phyloP scores from a whole-genome alignment of 163 green algal genomes.

The Chloromonas sp. region DNA sequence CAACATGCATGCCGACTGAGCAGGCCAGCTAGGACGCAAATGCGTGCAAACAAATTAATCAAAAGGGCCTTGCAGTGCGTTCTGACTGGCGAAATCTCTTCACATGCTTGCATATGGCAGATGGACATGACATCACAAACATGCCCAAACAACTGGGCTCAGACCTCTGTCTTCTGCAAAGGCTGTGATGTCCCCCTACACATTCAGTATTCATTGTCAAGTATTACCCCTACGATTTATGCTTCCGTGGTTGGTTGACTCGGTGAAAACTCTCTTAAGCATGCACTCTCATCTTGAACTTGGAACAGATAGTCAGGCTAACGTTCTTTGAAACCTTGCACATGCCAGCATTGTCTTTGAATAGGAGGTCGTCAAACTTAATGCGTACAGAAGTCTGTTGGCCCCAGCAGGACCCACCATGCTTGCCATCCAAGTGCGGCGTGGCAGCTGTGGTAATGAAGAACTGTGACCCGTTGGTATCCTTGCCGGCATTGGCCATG shows the following conservation, averaged over 20 bases:
- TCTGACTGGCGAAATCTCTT: background rate
- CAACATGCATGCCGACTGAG: background rate
- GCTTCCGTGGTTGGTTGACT: background rate
- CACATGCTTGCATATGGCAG: background rate
- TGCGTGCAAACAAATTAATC: background rate
- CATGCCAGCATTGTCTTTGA: no score
- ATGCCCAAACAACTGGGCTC: background rate
- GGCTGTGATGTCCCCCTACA: background rate
- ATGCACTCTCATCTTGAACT: background rate
- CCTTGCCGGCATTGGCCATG: slow-evolving; percentile 47
- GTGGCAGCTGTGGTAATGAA: slow-evolving; percentile 93
- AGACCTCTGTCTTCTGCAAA: background rate
- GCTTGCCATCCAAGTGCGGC: slow-evolving; percentile 80
- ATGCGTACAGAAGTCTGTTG: no score
- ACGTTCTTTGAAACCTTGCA: background rate
- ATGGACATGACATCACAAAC: background rate
- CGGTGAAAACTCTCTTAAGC: background rate
- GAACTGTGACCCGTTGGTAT: slow-evolving; percentile 88
- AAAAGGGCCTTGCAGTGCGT: background rate
- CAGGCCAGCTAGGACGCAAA: background rate
- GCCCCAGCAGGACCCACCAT: background rate
- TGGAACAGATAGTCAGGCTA: background rate
- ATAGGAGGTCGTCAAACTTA: no score
- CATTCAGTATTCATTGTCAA: background rate
- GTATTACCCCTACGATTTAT: background rate